Evolutionary conservation across 176 grass and related monocot species (phyloP).

Genomic region (Saccharum officinarum): DNA sequence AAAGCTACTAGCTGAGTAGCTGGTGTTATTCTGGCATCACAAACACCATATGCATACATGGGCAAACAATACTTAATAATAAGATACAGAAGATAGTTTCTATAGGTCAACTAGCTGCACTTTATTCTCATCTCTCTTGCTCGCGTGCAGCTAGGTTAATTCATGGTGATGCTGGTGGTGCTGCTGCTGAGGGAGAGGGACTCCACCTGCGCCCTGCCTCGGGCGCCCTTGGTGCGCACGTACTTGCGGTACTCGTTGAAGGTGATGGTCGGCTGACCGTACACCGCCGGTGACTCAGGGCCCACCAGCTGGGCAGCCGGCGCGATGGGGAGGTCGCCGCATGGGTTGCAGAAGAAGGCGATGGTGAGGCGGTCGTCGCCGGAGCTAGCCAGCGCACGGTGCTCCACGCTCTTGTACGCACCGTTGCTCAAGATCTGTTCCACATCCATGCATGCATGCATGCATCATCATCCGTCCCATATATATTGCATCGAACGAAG

Average conservation of each 20-base stretch:
- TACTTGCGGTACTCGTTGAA: conserved; percentile 59
- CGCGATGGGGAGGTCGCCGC: conserved; percentile 44
- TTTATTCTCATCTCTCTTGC: background rate
- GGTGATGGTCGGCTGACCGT: conserved; percentile 12
- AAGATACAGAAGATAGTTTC: background rate
- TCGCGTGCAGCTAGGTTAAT: too few relatives aligned
- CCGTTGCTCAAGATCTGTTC: conserved; percentile 66
- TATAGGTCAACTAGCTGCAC: background rate
- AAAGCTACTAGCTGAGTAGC: too few relatives aligned
- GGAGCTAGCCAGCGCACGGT: conserved; percentile 48
- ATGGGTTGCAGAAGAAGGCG: conserved; percentile 76
- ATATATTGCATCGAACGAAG: too few relatives aligned
- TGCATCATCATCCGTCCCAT: too few relatives aligned
- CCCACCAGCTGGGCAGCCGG: conserved; percentile 45
- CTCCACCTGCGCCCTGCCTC: conserved; percentile 49
- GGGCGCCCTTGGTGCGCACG: conserved; percentile 49
- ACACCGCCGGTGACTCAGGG: conserved; percentile 24
- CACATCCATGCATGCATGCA: background rate
- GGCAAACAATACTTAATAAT: background rate
- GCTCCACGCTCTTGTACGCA: conserved; percentile 65
- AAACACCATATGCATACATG: background rate
- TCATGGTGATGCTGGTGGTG: too few relatives aligned
- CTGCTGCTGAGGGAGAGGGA: conserved; percentile 10
- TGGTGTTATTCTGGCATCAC: background rate
- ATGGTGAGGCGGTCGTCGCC: conserved; percentile 47